Base-by-base conservation (phyloP, 805 yeast species). In the Ogataea siamensis region DNA sequence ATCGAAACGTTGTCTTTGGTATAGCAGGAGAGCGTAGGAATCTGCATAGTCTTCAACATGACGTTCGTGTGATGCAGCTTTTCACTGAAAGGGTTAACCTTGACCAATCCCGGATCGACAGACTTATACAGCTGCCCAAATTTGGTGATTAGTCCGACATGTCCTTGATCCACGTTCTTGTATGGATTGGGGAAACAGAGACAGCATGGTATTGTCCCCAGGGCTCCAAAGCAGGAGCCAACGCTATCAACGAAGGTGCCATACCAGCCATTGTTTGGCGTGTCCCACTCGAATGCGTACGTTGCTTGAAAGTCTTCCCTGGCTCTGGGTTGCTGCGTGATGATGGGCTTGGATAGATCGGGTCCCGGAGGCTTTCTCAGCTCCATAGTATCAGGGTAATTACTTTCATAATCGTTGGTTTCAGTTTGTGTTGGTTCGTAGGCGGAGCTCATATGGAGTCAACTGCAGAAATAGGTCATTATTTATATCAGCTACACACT, bases 1-100 rank as follows among this genome's bases (percentile, higher is more conserved):
- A 81, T 75, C 35, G 73, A 65, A 39, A 81, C 83, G 47, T 81
- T 81, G 57, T 81, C 88, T 51, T 74, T 70, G n/a, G 88, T 81
- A 63, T 81, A 71, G 62, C 86, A 80, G 27, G 68, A 65, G 55
- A 80, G 83, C n/a, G 76, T 73, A 2, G 85, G 84, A 28, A 81
- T 72, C 43, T 80, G 86, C 47, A 73, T 61, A 19, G 80, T 80
- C 56, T 70, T 76, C 47, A 77, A 66, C 66, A 72, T 75, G 49
- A 81, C 69, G 47, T 71, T 70, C 12, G 77, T 80, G 16, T 55
- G 49, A 42, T 63, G 60, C 46, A 81, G 57, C 40, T 62, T 70
- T 52, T 81, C 88, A 34, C 78, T 69, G 65, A 80, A 67, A n/a
- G 78, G 77, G 58, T 81, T 81, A 35, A 81, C 78, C 50, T 75